Percentiles rank a stretch among this genome's conserved stretches.
Conservation (phyloP, 139 green algal species). For the Coelastrella sp. region DNA sequence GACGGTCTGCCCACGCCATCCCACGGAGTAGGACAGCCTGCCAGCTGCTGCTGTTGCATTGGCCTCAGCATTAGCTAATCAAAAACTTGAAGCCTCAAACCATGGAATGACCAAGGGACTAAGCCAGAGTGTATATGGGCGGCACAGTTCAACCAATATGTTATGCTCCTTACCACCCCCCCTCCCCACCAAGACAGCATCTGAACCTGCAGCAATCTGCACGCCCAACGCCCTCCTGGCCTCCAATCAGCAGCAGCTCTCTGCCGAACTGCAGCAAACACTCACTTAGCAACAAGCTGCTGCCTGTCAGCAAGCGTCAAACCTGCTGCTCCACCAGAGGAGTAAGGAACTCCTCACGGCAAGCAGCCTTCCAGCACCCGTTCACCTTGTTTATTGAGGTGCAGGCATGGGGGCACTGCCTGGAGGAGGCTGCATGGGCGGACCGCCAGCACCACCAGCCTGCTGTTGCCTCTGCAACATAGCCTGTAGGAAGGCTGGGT, state of each 20-base stretch:
- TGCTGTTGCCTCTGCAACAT: slow-evolving; percentile 23
- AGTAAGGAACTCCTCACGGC: not conserved
- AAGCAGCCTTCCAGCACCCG: not conserved
- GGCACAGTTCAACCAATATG: too few species aligned
- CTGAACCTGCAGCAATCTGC: too few species aligned
- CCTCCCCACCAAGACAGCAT: too few species aligned
- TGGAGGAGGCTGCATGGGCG: not conserved
- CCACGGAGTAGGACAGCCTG: too few species aligned
- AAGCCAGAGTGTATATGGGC: too few species aligned
- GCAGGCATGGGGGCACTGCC: slow-evolving; percentile 30
- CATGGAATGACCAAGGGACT: too few species aligned
- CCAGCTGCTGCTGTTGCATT: too few species aligned
- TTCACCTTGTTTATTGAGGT: not conserved
- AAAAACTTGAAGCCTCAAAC: too few species aligned
- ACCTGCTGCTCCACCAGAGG: not conserved
- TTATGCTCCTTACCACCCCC: too few species aligned
- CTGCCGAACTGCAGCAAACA: not conserved
- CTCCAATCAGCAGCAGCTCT: not conserved
- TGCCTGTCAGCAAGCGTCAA: not conserved
- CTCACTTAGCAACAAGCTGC: not conserved
- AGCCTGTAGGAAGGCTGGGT: slow-evolving; percentile 30
- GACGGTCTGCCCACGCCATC: too few species aligned
- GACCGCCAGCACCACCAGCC: not conserved
- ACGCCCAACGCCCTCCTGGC: not conserved
- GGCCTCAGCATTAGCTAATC: too few species aligned